Evolutionary conservation across 2,329 filamentous ascomycete genomes (phyloP), one percentile per base, ranked within the genome.

Genomic region (Penicillium janthinellum): DNA sequence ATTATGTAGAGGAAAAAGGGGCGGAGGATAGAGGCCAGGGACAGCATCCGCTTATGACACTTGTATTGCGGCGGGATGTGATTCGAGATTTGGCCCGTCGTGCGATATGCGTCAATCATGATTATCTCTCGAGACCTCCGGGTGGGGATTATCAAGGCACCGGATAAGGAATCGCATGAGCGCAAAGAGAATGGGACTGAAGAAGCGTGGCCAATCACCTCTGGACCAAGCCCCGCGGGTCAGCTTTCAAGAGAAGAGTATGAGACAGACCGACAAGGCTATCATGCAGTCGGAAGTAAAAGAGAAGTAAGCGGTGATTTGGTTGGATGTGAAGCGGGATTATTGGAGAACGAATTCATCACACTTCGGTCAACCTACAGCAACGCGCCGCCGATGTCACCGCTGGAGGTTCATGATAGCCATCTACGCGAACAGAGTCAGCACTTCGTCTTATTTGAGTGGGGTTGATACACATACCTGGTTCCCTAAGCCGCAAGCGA

Each of bases 401-500:
- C 75, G 73, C 59, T 77, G 75, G 28, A 77, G 64, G 58, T 78
- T 77, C 35, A 78, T 67, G 42, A 78, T 72, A 31, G 75, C 75
- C 69, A 77, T 65, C 75, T 77, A 44, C 41, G 20, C 41, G 20
- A 28, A 7, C 34, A 62, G 28, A 67, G 63, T 59, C 56, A 61
- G 41, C 53, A 44, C 41, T 22, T 28, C 12, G 3, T 28, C 45
- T 11, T 12, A 10, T 10, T 14, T 31, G 34, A 12, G 45, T 47
- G 15, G 41, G 12, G 22, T 44, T 6, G 37, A 25, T 42, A 15
- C 5, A 52, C 73, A 42, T 73, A 84, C 82, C 78, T 82, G 78
- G 62, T 77, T 78, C 34, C 77, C 78, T 58, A 81, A 76, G 28
- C 79, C 80, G 66, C 83, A 81, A 1, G 79, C 81, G 58, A 85